Evolutionary conservation across 768 basidiomycete genomes (phyloP), one percentile per base, ranked within the genome.

Genomic region (Suillus subluteus): DNA sequence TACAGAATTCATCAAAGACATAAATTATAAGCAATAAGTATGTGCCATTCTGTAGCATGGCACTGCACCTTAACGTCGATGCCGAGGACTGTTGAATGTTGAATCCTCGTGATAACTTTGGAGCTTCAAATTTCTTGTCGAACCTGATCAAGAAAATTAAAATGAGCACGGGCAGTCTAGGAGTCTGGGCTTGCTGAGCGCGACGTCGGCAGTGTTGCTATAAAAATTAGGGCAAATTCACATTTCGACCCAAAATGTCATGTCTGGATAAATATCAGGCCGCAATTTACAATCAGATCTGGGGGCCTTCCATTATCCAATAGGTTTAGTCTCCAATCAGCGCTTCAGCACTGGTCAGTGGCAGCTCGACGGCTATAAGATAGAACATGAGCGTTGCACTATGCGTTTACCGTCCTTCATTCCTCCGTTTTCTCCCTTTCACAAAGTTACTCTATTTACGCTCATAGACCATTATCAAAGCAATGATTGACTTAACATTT

Each of bases 391-490:
- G 5, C 2, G 1, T 18, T 21, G 2, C 21, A 12, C 32, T 13
- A 11, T 41, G 30, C 21, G 12, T 4, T 37, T 12, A 13, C 9
- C 8, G 1, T 56, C 43, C 32, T 48, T 59, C 30, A 3, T 52
- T 48, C 15, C 59, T 46, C 4, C 64, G 16, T 50, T 12, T 43
- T 43, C 40, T 43, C 48, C 50, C 58, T 40, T 32, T 26, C 52
- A 54, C 52, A 16, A 64, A 44, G 26, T 30, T 37, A 46, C 56
- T 30, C 15, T 65, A 44, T 40, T 32, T 18, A n/a, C 40, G 6
- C 35, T 40, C n/a, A 35, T 41, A 65, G n/a, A 5, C 68, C 75
- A 72, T 62, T 69, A 15, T 26, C 26, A 26, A 32, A 58, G 67
- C 18, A 37, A 55, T 62, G 18, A 16, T 63, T 18, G 66, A 66